Conservation (phyloP, 1,139 yeast genomes). For the Geotrichum reessii region DNA sequence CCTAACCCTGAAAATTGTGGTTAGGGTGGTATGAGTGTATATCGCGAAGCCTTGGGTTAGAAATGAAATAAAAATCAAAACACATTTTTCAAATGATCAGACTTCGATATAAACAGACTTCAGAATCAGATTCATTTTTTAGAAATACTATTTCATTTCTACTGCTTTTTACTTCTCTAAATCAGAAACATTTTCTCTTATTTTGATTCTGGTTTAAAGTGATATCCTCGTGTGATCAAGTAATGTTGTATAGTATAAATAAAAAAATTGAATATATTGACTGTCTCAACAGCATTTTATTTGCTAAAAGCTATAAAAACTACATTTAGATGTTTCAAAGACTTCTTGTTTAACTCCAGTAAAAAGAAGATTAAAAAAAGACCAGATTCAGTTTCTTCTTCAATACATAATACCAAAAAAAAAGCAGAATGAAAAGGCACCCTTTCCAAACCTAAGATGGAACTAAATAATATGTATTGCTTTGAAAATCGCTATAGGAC, state of each 20-base stretch:
- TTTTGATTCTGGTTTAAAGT: too few relatives aligned
- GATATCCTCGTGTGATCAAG: neutral
- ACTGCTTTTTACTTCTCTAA: too few relatives aligned
- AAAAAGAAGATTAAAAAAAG: neutral
- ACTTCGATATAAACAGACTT: too few relatives aligned
- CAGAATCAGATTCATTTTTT: too few relatives aligned
- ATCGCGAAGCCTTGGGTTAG: neutral
- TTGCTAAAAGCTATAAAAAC: neutral
- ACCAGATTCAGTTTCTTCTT: slow-evolving; percentile 7
- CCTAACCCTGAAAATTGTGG: slow-evolving; percentile 9
- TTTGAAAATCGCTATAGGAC: slow-evolving; percentile 17
- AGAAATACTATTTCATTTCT: too few relatives aligned
- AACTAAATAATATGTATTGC: slow-evolving; percentile 19
- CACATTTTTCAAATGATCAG: too few relatives aligned
- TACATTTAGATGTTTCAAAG: slow-evolving; percentile 15
- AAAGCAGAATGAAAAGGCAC: slow-evolving; percentile 1
- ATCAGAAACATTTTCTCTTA: too few relatives aligned
- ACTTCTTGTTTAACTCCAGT: slow-evolving; percentile 19
- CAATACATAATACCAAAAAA: slow-evolving; percentile 5
- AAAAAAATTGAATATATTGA: neutral
- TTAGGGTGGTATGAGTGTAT: neutral
- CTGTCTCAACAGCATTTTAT: neutral
- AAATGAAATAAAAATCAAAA: neutral
- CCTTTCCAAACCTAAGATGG: slow-evolving; percentile 5
- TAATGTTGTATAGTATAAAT: neutral